Base-by-base conservation (phyloP, 169 alveolate genomes). In the Besnoitia besnoiti region DNA sequence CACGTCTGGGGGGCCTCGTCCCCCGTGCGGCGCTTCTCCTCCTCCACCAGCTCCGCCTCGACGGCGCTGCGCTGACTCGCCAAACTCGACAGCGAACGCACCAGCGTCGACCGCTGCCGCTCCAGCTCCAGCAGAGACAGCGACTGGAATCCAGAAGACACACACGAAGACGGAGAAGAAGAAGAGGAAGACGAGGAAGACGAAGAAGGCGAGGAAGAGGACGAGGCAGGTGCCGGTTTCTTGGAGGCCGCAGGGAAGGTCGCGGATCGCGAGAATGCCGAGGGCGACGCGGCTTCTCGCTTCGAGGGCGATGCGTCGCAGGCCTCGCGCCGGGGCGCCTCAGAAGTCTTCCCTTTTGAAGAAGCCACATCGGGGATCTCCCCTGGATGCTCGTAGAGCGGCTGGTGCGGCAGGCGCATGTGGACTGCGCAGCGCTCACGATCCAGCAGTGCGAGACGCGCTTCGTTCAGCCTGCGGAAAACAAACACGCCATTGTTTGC, bases 361-460 rank as follows among this genome's bases (percentile, higher is more conserved):
- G 89, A 87, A 37, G 47, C 89, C 40, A 75, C 55, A 35, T 75
- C 82, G 51, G 42, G 85, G 33, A 79, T 76, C 84, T 73, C 44
- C 42, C 85, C 90, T 0, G 93, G 93, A 33, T 90, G 93, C 50
- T 88, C 85, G 85, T 90, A 90, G 30, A 90, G 90, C 85, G 93
- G 90, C 90, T 90, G 93, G 44, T 5, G 46, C 37, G 93, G 93
- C 73, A 90, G 49, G 39, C 76, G 90, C 85, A 77, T 90, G 82
- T 90, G 93, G 2, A 88, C 44, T 40, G 90, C 90, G 46, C 61
- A 82, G 42, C 89, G 61, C 67, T 90, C 51, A 5, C 82, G 84
- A 59, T 90, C 90, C 61, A 82, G 85, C 3, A 90, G 85, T n/a
- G 93, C 77, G 39, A 77, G 84, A 33, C 93, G 90, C 55, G 93